phyloP scores from a whole-genome alignment of 495 filamentous ascomycete genomes.

The Friedmanniomyces endolithicus region DNA sequence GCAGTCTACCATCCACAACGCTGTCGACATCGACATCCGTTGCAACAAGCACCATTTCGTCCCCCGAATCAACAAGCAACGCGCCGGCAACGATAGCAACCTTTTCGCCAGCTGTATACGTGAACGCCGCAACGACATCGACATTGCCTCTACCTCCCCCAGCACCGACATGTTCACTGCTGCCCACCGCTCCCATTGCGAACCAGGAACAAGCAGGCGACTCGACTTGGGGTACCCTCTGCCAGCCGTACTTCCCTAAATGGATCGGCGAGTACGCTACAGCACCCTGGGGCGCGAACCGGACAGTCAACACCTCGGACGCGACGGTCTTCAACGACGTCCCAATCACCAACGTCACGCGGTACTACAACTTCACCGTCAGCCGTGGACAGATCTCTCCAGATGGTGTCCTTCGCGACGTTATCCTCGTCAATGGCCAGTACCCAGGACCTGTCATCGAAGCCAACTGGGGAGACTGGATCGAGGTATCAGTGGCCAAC shows the following conservation, averaged over 20 bases:
- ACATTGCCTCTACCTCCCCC: not conserved
- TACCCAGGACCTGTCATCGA: slow-evolving; percentile 26
- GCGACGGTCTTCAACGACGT: slow-evolving; percentile 5
- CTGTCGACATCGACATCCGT: not conserved
- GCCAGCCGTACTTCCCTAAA: slow-evolving; percentile 5
- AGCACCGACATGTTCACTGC: not conserved
- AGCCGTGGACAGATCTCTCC: slow-evolving; percentile 37
- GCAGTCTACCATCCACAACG: not conserved
- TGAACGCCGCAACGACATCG: not conserved
- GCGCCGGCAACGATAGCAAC: not conserved
- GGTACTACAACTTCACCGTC: slow-evolving; percentile 43
- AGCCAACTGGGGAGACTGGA: slow-evolving; percentile 24
- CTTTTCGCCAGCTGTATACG: not conserved
- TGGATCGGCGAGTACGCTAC: slow-evolving; percentile 5
- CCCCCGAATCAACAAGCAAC: not conserved
- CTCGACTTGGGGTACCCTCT: slow-evolving; percentile 15
- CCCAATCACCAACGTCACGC: slow-evolving; percentile 29
- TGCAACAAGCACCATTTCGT: not conserved
- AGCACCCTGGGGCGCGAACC: slow-evolving; percentile 15
- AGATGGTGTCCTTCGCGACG: slow-evolving; percentile 36
- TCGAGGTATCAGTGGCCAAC: slow-evolving; percentile 20
- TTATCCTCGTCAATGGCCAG: slow-evolving; percentile 31
- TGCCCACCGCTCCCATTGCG: not conserved
- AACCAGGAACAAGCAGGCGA: slow-evolving; percentile 14
- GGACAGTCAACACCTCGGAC: slow-evolving; percentile 9